These are phyloP conservation scores for Closterium sp. DNA, from an alignment of 139 green algal genomes.

Conservation along the genomic window DNA sequence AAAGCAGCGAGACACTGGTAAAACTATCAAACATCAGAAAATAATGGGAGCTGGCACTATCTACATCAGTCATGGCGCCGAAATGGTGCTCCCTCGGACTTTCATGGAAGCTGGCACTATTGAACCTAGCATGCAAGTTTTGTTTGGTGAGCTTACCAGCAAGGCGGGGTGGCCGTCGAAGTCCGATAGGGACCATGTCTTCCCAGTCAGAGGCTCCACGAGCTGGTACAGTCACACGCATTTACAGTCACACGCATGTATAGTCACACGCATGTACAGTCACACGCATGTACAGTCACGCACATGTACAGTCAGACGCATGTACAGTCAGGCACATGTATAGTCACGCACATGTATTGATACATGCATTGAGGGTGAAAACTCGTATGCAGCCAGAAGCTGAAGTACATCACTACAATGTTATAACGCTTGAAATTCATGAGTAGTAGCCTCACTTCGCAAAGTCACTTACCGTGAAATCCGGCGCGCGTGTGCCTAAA, in stretches of 20 bases:
- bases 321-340: neutral
- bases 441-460: too few species aligned
- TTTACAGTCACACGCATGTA: neutral
- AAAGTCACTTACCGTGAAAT: neutral
- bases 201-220: constrained; percentile 65
- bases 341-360: neutral
- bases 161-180: neutral
- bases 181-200: constrained; percentile 50
- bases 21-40: too few species aligned
- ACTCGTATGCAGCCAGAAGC: neutral
- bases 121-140: too few species aligned
- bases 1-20: too few species aligned
- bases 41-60: too few species aligned
- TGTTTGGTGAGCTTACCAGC: too few species aligned
- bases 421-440: too few species aligned
- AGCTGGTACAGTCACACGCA: constrained; percentile 50
- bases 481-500: neutral
- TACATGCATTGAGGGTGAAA: too few species aligned
- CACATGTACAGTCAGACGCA: neutral
- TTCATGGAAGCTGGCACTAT: too few species aligned
- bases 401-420: neutral
- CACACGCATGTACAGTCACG: neutral
- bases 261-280: neutral
- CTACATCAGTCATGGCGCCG: too few species aligned
- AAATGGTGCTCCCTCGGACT: too few species aligned